Evolutionary conservation across 305 asterid species (phyloP), one percentile per base, ranked within the genome.

Genomic region (Solanum hybrid): DNA sequence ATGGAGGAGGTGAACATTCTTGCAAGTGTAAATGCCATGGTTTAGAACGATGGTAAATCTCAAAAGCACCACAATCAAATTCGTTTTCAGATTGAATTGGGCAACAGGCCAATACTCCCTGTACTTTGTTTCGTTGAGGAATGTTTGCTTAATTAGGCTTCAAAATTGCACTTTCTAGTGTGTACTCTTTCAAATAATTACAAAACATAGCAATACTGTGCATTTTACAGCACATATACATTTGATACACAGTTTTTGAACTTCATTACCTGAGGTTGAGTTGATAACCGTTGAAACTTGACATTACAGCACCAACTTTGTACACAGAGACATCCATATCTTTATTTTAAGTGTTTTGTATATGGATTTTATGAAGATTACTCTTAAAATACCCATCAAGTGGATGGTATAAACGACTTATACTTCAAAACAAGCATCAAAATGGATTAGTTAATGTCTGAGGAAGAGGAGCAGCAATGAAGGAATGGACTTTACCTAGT

Each of bases 11-110:
- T 85, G 88, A 11, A 2, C 75, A 51, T 51, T 51, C 41, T 76
- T 88, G 70, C 15, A 31, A 34, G 36, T 88, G 90, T 88, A 77
- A n/a, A 77, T 77, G 86, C 86, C 85, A 41, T 88, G 90, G 34
- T 57, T 77, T 72, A 77, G 31, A 32, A 77, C 73, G 45, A 88
- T 88, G 90, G 86, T 57, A 51, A 38, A 61, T 32, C 78, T 85
- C 51, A 85, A 32, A 57, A 32, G 31, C 33, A 85, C n/a, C 88
- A 32, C 32, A 85, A 32, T 32, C 78, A 61, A 32, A 85, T 32
- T 61, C 88, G 17, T 31, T 51, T 51, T 17, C 83, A 17, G 41
- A 32, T 32, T 4, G 27, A 32, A 6, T 75, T 75, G 79, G 34
- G 34, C 79, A 29, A 27, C 79, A 72, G 78, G 33, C 27, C 34